phyloP scores from a whole-genome alignment of 2,329 filamentous ascomycete genomes.

The Tympanopsis confertula region DNA sequence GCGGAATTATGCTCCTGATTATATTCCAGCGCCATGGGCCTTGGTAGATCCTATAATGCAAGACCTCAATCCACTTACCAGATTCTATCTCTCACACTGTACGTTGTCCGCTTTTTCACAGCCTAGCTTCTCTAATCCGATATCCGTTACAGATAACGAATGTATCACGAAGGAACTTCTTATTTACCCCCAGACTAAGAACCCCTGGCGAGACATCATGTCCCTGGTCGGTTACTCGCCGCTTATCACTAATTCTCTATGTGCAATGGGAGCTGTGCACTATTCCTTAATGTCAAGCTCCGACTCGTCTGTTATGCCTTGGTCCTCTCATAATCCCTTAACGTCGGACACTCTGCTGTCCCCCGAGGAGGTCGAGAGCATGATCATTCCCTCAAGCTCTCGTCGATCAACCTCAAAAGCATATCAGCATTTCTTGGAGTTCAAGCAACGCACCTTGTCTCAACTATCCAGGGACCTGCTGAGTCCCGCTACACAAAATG shows the following conservation, averaged over 20 bases:
- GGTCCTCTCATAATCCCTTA: slow-evolving; percentile 10
- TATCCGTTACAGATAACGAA: slow-evolving; percentile 7
- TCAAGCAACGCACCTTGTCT: slow-evolving; percentile 32
- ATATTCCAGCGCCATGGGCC: slow-evolving; percentile 19
- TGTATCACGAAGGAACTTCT: slow-evolving; percentile 28
- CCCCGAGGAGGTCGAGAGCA: slow-evolving; percentile 12
- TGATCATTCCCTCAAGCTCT: slow-evolving; percentile 16
- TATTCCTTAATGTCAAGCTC: slow-evolving; percentile 24
- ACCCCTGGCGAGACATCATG: slow-evolving; percentile 34
- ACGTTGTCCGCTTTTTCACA: slow-evolving; percentile 6
- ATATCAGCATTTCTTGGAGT: slow-evolving; percentile 26
- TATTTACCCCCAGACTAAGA: slow-evolving; percentile 29
- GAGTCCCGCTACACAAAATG: slow-evolving; percentile 15
- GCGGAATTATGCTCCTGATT: slow-evolving; percentile 6
- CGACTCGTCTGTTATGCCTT: slow-evolving; percentile 18
- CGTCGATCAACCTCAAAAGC: slow-evolving; percentile 17
- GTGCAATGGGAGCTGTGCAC: slow-evolving; percentile 34
- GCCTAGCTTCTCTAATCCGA: not conserved
- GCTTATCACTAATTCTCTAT: slow-evolving; percentile 29
- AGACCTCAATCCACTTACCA: slow-evolving; percentile 25
- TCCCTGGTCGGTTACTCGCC: slow-evolving; percentile 28
- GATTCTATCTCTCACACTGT: slow-evolving; percentile 33
- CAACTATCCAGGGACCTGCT: slow-evolving; percentile 21
- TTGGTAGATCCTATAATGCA: slow-evolving; percentile 32
- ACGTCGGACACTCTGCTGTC: not conserved